Evolutionary conservation across 1,139 yeast species (phyloP).

Genomic region (Pichia sorboxylosa): DNA sequence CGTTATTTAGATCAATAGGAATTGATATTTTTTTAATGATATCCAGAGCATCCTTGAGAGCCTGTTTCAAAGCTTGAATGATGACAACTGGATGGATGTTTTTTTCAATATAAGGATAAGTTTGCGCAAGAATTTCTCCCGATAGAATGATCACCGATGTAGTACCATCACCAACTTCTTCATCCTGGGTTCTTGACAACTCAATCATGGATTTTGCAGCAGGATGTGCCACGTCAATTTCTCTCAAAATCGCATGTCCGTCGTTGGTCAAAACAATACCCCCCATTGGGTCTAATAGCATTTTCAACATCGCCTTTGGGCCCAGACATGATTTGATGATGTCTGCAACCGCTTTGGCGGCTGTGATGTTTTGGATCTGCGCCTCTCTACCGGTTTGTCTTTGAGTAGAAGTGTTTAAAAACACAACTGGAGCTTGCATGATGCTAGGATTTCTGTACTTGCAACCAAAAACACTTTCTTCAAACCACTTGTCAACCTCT

Average conservation of each 20-base stretch:
- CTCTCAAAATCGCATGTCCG: conserved; percentile 88
- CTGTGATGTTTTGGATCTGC: conserved; percentile 90
- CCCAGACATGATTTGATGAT: conserved; percentile 96
- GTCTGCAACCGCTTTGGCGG: conserved; percentile 97
- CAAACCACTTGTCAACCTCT: too few relatives aligned
- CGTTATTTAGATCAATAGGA: conserved; percentile 77
- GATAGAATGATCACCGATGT: conserved; percentile 92
- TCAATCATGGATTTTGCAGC: conserved; percentile 99
- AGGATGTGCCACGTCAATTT: conserved; percentile 89
- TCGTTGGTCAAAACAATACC: conserved; percentile 96
- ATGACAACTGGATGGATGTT: conserved; percentile 95
- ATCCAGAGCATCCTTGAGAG: conserved; percentile 81
- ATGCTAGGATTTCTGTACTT: too few relatives aligned
- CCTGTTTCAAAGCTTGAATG: conserved; percentile 87
- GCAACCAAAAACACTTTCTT: too few relatives aligned
- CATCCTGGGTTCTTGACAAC: conserved; percentile 93
- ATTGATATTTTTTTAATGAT: conserved; percentile 75
- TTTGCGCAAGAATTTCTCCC: conserved; percentile 92
- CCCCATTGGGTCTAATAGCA: conserved; percentile 98
- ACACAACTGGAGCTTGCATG: conserved; percentile 70
- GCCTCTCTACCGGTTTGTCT: conserved; percentile 97
- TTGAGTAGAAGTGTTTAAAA: conserved; percentile 76
- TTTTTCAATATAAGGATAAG: conserved; percentile 87
- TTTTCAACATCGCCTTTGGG: conserved; percentile 98
- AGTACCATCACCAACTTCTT: conserved; percentile 98